Percentiles rank a stretch among this genome's conserved stretches.
Evolutionary conservation across 306 rosid species (phyloP).

Genomic region (Vachellia collinsii): DNA sequence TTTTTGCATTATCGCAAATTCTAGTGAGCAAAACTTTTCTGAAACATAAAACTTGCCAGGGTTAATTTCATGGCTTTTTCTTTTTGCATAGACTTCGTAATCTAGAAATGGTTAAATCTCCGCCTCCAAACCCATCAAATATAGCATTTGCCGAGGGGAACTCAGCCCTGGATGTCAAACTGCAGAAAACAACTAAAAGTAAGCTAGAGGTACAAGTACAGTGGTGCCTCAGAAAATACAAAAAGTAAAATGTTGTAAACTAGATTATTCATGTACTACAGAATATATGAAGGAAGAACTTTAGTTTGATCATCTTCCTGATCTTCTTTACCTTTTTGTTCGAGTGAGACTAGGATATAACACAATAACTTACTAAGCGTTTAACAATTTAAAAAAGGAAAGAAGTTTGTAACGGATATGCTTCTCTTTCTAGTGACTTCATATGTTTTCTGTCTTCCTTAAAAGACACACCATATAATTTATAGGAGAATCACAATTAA

Average conservation of each 20-base stretch:
- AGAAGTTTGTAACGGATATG: not conserved
- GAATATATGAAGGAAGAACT: not conserved
- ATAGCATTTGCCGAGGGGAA: slow-evolving; percentile 82
- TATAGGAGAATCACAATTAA: too few species aligned
- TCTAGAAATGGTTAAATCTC: slow-evolving; percentile 75
- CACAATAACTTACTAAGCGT: not conserved
- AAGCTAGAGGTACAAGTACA: slow-evolving; percentile 15
- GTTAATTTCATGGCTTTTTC: slow-evolving; percentile 43
- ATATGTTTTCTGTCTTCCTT: not conserved
- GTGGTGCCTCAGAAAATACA: not conserved
- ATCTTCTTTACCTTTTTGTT: not conserved
- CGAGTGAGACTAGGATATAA: not conserved
- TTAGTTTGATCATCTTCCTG: not conserved
- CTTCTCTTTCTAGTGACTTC: not conserved
- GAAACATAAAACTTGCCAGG: not conserved
- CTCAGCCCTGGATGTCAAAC: slow-evolving; percentile 93
- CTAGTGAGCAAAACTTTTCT: not conserved
- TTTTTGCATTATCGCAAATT: slow-evolving; percentile 12
- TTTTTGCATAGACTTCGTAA: slow-evolving; percentile 58
- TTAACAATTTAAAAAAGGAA: too few species aligned
- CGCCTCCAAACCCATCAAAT: slow-evolving; percentile 87
- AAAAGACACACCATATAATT: not conserved
- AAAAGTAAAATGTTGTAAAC: not conserved
- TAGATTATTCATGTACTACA: not conserved
- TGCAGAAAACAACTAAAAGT: slow-evolving; percentile 37